phyloP scores from a whole-genome alignment of 352 stramenopile species.

The Globisporangium perplexum region DNA sequence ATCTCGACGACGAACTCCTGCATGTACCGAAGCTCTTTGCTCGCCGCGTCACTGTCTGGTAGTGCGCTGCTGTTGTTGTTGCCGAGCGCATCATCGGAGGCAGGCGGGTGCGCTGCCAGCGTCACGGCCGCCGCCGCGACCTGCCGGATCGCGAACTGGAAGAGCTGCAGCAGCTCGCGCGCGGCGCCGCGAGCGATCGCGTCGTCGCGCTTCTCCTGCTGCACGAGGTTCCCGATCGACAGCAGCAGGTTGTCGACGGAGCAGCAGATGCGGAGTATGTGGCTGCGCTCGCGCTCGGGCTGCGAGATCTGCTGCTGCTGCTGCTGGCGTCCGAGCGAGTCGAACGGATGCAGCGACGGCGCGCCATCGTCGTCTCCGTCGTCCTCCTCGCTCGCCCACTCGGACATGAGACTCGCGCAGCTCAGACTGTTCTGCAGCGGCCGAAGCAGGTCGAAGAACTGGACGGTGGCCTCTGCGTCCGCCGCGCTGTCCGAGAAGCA shows the following conservation, averaged over 20 bases:
- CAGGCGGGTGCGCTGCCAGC: too few relatives aligned
- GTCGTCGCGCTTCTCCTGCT: constrained; percentile 44
- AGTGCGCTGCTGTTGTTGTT: constrained; percentile 4
- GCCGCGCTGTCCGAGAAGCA: background rate
- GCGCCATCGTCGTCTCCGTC: constrained; percentile 19
- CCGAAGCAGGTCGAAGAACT: constrained; percentile 46
- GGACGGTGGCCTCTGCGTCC: constrained; percentile 5
- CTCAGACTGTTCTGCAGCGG: constrained; percentile 57
- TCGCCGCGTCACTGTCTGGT: background rate
- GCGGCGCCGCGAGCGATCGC: constrained; percentile 39
- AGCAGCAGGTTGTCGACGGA: constrained; percentile 63
- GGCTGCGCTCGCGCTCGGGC: constrained; percentile 43
- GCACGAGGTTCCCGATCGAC: constrained; percentile 36
- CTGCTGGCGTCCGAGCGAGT: background rate
- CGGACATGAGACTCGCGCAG: constrained; percentile 26
- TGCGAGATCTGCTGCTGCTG: constrained; percentile 20
- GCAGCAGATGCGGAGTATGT: constrained; percentile 58
- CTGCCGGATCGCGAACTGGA: constrained; percentile 46
- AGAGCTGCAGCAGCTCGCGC: constrained; percentile 34
- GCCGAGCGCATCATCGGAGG: background rate
- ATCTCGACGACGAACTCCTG: constrained; percentile 37
- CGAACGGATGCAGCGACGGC: constrained; percentile 4
- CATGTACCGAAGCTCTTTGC: constrained; percentile 39
- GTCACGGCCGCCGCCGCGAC: constrained; percentile 9
- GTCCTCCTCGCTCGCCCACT: constrained; percentile 29